Base-by-base conservation (phyloP, 2,329 filamentous ascomycete genomes). In the Fusarium piperis region DNA sequence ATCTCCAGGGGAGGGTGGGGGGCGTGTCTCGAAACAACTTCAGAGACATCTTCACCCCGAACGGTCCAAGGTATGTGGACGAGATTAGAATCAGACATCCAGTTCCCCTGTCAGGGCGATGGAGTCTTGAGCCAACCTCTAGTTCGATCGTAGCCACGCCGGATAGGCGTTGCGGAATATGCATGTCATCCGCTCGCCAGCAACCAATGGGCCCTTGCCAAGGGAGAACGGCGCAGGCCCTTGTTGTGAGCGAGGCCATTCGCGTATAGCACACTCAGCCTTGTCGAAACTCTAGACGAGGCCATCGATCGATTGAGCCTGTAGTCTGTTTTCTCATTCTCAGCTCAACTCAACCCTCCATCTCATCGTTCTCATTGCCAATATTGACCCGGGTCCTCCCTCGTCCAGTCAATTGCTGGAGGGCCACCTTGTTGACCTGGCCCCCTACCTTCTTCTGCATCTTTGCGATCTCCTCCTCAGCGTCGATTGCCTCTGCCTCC, bases 391-490 rank as follows among this genome's bases (percentile, higher is more conserved):
- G 97, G 83, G 92, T 94, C 78, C 95, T 90, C 76, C 93, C 93
- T 79, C 89, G 89, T 77, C 92, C 93, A 71, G 93, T 95, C 79
- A 98, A 91, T 81, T 94, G 92, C 83, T 97, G 94, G 78, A 97
- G 85, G 76, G 93, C 93, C 78, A 98, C 92, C 84, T 95, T 96
- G 84, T 97, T 93, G 81, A 93, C 90, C 84, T 98, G 95, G 67
- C 92, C 90, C 69, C 93, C 93, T 79, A 97, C 92, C 88, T 98
- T 99, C 87, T 93, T 93, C 84, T 97, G 94, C 92, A 99, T 97
- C 85, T 94, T 95, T 80, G 93, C 92, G 79, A 99, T 96, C 84
- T 98, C 95, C 82, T 95, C 94, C 85, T 99, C 96, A 4, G 96
- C 92, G 84, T 98, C 95, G 74, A 96, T 87, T 39, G 93, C 89